Evolutionary conservation across 2,329 filamentous ascomycete genomes (phyloP), one percentile per base, ranked within the genome.

Genomic region (Cercospora sp.): DNA sequence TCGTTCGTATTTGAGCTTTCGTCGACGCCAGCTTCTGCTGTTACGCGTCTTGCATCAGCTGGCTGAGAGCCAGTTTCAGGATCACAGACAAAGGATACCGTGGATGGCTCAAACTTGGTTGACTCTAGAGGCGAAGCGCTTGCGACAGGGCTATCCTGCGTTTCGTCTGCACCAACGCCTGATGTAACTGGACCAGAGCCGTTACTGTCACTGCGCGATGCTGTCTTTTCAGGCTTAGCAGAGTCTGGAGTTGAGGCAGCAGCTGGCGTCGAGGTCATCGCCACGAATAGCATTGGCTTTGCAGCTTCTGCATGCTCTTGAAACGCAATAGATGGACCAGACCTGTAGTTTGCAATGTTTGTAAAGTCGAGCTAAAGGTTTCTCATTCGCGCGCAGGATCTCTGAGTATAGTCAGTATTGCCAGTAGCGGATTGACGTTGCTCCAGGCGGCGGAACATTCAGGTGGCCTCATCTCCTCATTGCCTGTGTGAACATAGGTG

Each of bases 391-490:
- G 70, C 2, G 51, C 68, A 16, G 72, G 3, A 3, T 73, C 66
- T 21, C 24, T 57, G 24, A 73, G 64, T 45, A 66, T 63, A 0
- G 69, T 73, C n/a, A 71, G 71, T 7, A 74, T 43, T 7, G 66
- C 73, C 3, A 74, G 63, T 5, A 70, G 9, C 5, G 73, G 73
- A 53, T 74, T 75, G 21, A 73, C 49, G 49, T 74, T 69, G 16
- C 65, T 68, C 68, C 71, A 74, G 32, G 72, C 74, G 7, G 71
- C 72, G 12, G 32, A 21, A 58, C 72, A 73, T 59, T 70, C 13
- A 28, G 13, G 13, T 5, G 13, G 45, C n/a, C 6, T 24, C 21
- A 8, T 21, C 18, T 49, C n/a, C 43, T 8, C 37, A n/a, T 45
- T 49, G 45, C 18, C 45, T 18, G 10, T 24, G 18, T 49, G 18